Evolutionary conservation across 129 eudicot genomes (phyloP).

Genomic region (Logfia minima): DNA sequence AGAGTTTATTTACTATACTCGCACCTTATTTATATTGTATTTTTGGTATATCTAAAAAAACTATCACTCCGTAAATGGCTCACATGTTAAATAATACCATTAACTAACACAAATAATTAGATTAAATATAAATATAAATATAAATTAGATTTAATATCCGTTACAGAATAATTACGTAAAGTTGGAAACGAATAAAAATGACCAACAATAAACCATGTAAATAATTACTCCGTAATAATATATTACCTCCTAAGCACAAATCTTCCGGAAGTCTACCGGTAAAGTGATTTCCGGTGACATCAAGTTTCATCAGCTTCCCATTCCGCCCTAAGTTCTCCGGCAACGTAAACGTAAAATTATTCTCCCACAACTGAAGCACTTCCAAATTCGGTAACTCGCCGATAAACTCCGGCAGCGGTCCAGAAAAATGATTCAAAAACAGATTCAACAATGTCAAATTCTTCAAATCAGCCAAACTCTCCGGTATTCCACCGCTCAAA

Average conservation of each 20-base stretch:
- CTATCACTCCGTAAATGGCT: no score
- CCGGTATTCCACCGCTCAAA: slow-evolving; percentile 69
- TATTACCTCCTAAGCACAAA: slow-evolving; percentile 56
- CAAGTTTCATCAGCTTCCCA: slow-evolving; percentile 49
- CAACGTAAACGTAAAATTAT: slow-evolving; percentile 65
- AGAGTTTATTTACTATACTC: no score
- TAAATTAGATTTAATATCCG: no score
- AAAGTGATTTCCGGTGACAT: slow-evolving; percentile 64
- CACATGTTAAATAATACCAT: no score
- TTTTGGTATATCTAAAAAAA: no score
- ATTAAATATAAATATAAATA: no score
- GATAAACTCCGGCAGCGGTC: slow-evolving; percentile 64
- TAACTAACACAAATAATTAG: no score
- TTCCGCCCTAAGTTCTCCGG: slow-evolving; percentile 71
- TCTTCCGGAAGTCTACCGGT: slow-evolving; percentile 65
- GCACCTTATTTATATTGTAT: no score
- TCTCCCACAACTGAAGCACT: slow-evolving; percentile 67
- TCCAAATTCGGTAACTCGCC: slow-evolving; percentile 75
- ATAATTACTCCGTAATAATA: neutral
- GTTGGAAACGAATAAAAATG: neutral
- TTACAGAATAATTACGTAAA: no score
- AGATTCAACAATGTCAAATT: slow-evolving; percentile 62
- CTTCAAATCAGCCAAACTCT: slow-evolving; percentile 40
- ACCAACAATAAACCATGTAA: neutral
- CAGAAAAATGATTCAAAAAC: slow-evolving; percentile 61